phyloP scores from a whole-genome alignment of 2,329 filamentous ascomycete genomes.

The Ciborinia camelliae region DNA sequence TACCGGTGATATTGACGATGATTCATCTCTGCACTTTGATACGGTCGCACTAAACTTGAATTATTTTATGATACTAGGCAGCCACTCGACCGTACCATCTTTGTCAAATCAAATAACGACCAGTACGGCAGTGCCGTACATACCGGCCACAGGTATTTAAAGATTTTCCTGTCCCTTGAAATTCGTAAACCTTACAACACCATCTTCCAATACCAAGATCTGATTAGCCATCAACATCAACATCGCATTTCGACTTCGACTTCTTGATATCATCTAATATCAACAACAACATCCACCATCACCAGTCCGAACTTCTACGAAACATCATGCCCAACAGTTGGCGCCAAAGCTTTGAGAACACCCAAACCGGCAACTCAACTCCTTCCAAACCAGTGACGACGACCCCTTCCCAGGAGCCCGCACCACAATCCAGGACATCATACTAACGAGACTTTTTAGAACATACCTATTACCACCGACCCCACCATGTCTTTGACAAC shows the following conservation, averaged over 20 bases:
- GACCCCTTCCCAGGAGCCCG: no score
- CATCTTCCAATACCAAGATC: no score
- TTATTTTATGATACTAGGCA: neutral
- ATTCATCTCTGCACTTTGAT: neutral
- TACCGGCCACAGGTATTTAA: neutral
- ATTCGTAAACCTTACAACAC: neutral
- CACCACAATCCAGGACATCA: no score
- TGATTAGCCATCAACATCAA: neutral
- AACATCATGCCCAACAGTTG: neutral
- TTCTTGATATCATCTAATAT: neutral
- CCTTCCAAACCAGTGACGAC: neutral
- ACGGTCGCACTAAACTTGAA: neutral
- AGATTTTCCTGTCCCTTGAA: no score
- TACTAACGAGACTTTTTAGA: neutral
- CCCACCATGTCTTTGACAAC: neutral
- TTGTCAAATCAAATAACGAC: no score
- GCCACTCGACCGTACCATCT: neutral
- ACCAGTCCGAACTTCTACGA: neutral
- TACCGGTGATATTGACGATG: neutral
- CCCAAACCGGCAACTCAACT: neutral
- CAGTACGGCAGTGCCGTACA: neutral
- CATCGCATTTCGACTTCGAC: neutral
- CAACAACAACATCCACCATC: neutral
- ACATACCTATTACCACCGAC: neutral
- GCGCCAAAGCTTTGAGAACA: neutral